These are phyloP conservation scores for Candida orba DNA, from an alignment of 805 yeast species.

Conservation along the genomic window DNA sequence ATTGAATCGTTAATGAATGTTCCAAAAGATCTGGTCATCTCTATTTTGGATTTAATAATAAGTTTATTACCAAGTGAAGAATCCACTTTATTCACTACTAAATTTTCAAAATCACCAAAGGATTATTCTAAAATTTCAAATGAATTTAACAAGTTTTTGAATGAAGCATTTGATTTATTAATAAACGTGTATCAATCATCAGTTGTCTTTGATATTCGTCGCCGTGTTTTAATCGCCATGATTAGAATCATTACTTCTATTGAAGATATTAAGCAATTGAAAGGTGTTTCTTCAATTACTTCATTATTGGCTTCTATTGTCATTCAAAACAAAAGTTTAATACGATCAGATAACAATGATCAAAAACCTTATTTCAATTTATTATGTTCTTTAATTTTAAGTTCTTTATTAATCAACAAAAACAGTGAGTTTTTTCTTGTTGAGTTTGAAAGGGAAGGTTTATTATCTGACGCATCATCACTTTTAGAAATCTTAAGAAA, in stretches of 20 bases:
- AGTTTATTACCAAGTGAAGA: constrained; percentile 46
- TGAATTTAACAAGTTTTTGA: constrained; percentile 31
- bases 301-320: constrained; percentile 53
- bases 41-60: constrained; percentile 48
- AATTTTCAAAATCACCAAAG: constrained; percentile 14
- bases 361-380: constrained; percentile 32
- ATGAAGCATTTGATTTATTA: constrained; percentile 43
- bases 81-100: constrained; percentile 21
- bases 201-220: constrained; percentile 58
- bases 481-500: constrained; percentile 25
- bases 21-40: constrained; percentile 56
- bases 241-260: constrained; percentile 43
- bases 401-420: constrained; percentile 36
- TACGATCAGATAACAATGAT: constrained; percentile 19
- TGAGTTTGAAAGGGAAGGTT: constrained; percentile 65
- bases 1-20: constrained; percentile 69
- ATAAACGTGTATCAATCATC: constrained; percentile 65
- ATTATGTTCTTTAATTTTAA: constrained; percentile 44
- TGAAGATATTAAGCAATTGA: constrained; percentile 23
- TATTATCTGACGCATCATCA: constrained; percentile 42
- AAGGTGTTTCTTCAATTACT: constrained; percentile 31
- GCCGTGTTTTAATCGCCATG: constrained; percentile 46
- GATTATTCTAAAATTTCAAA: constrained; percentile 20
- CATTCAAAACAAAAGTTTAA: constrained; percentile 40
- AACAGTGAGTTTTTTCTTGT: constrained; percentile 37